Conservation (phyloP, 352 stramenopile genomes). For the Phytophthora pinifolia region DNA sequence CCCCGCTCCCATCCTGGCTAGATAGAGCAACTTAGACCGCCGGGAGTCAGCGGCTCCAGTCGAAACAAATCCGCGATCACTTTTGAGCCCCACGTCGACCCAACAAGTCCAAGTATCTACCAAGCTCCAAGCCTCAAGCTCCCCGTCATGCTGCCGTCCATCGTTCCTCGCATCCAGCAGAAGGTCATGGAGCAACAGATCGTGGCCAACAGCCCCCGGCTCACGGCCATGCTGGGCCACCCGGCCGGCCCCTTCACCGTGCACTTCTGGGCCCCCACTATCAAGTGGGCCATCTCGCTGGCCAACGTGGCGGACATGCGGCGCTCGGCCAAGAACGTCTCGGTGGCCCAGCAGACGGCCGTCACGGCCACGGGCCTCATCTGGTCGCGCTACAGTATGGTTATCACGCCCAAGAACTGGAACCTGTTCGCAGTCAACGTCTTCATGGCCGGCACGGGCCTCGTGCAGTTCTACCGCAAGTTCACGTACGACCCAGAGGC, state of each 20-base stretch:
- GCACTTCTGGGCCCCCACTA: constrained; percentile 88
- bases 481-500: constrained; percentile 40
- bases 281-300: constrained; percentile 88
- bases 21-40: constrained; percentile 8
- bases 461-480: constrained; percentile 85
- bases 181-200: constrained; percentile 66
- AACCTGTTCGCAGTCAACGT: constrained; percentile 89
- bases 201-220: constrained; percentile 61
- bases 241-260: constrained; percentile 89
- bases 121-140: background rate
- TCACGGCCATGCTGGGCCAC: constrained; percentile 63
- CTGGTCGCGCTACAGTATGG: constrained; percentile 87
- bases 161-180: constrained; percentile 68
- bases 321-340: constrained; percentile 76
- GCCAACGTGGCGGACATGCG: constrained; percentile 87
- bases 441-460: constrained; percentile 82
- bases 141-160: constrained; percentile 50
- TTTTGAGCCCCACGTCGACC: constrained; percentile 10
- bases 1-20: background rate
- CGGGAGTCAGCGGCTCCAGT: constrained; percentile 7
- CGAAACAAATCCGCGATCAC: background rate
- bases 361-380: constrained; percentile 86
- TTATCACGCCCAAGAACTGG: constrained; percentile 91
- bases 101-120: background rate
- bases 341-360: constrained; percentile 74